These are phyloP conservation scores for Alternaria angustiovoidea DNA, from an alignment of 2,329 filamentous ascomycete species.

Conservation along the genomic window DNA sequence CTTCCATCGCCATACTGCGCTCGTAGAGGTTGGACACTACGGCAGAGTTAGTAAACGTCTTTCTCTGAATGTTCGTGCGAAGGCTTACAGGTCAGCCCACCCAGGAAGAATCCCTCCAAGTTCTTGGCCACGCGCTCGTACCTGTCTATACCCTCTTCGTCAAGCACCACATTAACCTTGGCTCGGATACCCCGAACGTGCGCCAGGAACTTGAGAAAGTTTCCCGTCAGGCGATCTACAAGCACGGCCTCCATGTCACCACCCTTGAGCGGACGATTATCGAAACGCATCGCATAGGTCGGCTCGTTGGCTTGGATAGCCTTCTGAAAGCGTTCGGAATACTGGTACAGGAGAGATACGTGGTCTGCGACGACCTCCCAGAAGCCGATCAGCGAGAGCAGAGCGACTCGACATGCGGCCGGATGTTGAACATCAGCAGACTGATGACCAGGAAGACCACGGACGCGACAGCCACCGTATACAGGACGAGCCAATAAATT, in stretches of 20 bases:
- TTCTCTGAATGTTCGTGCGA: not conserved
- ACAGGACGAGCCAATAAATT: constrained; percentile 32
- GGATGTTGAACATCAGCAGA: constrained; percentile 19
- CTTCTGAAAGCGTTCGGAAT: constrained; percentile 23
- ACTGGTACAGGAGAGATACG: constrained; percentile 20
- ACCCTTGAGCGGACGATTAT: constrained; percentile 13
- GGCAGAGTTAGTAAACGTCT: constrained; percentile 1
- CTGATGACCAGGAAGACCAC: constrained; percentile 30
- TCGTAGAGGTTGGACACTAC: constrained; percentile 24
- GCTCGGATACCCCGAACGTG: constrained; percentile 21
- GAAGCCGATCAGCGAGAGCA: constrained; percentile 25
- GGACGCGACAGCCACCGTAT: constrained; percentile 25
- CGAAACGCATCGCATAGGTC: constrained; percentile 30
- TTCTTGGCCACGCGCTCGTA: constrained; percentile 14
- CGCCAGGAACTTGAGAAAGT: constrained; percentile 29
- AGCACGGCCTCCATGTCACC: constrained; percentile 24
- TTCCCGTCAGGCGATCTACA: constrained; percentile 26
- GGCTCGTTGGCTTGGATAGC: constrained; percentile 17
- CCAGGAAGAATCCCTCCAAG: constrained; percentile 26
- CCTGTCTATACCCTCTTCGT: constrained; percentile 6
- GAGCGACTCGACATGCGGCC: constrained; percentile 19
- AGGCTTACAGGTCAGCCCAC: constrained; percentile 22
- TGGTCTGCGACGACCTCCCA: constrained; percentile 26
- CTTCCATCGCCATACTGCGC: constrained; percentile 10
- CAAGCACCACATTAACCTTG: constrained; percentile 21